Conservation (phyloP, 352 stramenopile species). For the Achlya hypogyna region DNA sequence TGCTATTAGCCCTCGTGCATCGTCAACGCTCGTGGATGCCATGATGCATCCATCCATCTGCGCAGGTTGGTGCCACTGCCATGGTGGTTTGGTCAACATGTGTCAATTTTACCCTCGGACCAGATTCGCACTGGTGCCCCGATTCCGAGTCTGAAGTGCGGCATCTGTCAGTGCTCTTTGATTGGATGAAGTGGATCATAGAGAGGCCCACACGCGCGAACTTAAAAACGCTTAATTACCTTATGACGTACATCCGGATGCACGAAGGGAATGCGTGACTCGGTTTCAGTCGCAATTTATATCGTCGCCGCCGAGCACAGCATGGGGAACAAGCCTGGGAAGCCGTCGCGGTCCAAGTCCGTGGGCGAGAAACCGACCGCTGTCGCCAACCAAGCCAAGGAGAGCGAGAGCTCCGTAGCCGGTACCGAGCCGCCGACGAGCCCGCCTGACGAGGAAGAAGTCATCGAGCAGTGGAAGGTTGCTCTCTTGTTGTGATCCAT, state of each 20-base stretch:
- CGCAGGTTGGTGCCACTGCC: too few species aligned
- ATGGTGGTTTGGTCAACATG: too few species aligned
- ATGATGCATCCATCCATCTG: neutral
- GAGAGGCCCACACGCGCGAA: too few species aligned
- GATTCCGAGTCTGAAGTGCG: too few species aligned
- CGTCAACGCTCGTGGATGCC: too few species aligned
- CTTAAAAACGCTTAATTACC: too few species aligned
- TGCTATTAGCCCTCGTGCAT: too few species aligned
- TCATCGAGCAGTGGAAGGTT: slow-evolving; percentile 18
- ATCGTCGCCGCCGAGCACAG: neutral
- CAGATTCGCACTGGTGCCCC: neutral
- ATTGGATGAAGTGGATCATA: too few species aligned
- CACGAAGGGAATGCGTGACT: neutral
- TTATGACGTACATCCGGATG: neutral
- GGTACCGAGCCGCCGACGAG: neutral
- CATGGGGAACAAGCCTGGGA: slow-evolving; percentile 19
- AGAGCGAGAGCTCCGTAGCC: neutral
- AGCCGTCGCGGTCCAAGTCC: neutral
- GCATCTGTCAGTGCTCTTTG: too few species aligned
- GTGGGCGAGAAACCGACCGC: neutral
- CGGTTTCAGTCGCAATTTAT: neutral
- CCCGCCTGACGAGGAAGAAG: neutral
- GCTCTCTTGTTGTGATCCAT: neutral
- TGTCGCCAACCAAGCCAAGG: neutral
- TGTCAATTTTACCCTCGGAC: neutral